Conservation (phyloP, 83 land plant genomes). For the Thuja plicata region DNA sequence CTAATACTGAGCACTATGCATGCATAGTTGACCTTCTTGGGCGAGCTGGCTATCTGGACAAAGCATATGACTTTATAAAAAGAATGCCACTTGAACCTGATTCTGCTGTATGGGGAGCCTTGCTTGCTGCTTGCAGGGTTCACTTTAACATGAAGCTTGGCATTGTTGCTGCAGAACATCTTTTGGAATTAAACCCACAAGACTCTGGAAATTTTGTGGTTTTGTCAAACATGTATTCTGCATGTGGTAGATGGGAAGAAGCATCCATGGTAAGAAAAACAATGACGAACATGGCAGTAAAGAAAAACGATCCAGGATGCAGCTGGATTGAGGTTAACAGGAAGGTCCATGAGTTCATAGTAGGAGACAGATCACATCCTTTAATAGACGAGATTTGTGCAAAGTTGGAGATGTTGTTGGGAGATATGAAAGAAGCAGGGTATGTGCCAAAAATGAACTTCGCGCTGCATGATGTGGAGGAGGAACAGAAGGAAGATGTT, state of each 20-base stretch:
- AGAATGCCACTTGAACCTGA: constrained; percentile 49
- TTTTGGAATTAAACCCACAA: constrained; percentile 57
- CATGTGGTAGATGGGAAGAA: constrained; percentile 39
- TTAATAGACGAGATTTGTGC: constrained; percentile 38
- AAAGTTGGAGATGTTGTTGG: constrained; percentile 43
- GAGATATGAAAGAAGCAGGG: constrained; percentile 35
- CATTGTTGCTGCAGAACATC: constrained; percentile 37
- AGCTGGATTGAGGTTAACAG: constrained; percentile 63
- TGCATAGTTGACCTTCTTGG: constrained; percentile 66
- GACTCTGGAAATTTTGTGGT: constrained; percentile 50
- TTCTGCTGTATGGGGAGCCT: constrained; percentile 58
- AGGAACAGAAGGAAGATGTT: constrained; percentile 42
- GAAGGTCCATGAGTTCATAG: constrained; percentile 40
- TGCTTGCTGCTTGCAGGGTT: constrained; percentile 56
- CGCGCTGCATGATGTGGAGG: constrained; percentile 47
- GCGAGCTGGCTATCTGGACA: constrained; percentile 41
- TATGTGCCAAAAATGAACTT: constrained; percentile 38
- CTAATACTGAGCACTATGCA: constrained; percentile 59
- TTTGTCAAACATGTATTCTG: constrained; percentile 52
- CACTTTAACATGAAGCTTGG: constrained; percentile 55
- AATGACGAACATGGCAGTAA: constrained; percentile 45
- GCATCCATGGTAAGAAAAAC: constrained; percentile 38
- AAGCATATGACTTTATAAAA: constrained; percentile 49
- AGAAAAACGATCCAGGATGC: constrained; percentile 57
- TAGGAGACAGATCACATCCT: constrained; percentile 51